Evolutionary conservation across 306 rosid species (phyloP), one percentile per base, ranked within the genome.

Genomic region (Quillaja saponaria): DNA sequence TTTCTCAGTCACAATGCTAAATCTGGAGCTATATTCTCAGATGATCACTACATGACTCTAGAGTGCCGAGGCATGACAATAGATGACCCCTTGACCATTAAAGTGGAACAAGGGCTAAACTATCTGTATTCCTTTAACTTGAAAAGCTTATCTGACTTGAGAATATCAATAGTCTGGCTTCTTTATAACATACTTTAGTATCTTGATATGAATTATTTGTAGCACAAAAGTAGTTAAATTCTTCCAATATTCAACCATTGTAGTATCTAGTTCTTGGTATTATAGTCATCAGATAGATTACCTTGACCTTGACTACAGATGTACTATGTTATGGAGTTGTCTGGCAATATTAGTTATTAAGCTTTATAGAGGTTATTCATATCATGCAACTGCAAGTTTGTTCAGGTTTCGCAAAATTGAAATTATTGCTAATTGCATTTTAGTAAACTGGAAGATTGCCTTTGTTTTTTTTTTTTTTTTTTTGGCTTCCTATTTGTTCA

Each of bases 171-270:
- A 61, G 16, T 42, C 34, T 70, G 34, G 73, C 46, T 53, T 55
- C 39, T 63, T 19, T 54, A 16, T 7, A 41, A 41, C 47, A 60
- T 48, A 44, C 60, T 54, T 45, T 46, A 49, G 52, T 50, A 15
- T 55, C 51, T 59, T 28, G 15, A 33, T 56, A 34, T 67, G 63
- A 49, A 44, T 48, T 42, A 65, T 18, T 51, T 63, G 39, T 31
- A 34, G 33, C 41, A 4, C 31, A 25, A 4, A 25, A 25, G 31
- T 25, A 25, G 31, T 2, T 25, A 25, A 4, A 1, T 25, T 25
- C 31, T 25, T 25, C 2, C 4, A 25, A 25, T 25, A 25, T 25
- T 25, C 31, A 25, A 25, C 31, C 31, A 1, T 25, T 25, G 31
- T 25, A 25, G 31, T 1, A 2, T 25, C 31, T 25, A 25, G 31